Conservation (phyloP, 1,284 basidiomycete species). For the Quambalaria eucalypti region DNA sequence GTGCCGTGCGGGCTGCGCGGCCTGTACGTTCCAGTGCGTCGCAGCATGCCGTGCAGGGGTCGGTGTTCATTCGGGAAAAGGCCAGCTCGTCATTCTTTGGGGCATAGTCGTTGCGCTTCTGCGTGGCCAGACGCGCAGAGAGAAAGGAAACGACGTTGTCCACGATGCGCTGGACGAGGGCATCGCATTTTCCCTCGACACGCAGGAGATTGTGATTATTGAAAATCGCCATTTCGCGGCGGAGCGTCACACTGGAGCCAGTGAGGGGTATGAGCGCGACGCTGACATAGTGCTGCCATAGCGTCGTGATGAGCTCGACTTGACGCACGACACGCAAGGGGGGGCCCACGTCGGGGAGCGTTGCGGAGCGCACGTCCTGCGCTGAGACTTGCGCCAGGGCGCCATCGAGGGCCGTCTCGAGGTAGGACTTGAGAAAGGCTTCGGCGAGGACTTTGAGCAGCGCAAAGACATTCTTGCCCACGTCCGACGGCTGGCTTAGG, state of each 20-base stretch:
- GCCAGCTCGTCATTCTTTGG: slow-evolving; percentile 75
- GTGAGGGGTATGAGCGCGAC: slow-evolving; percentile 84
- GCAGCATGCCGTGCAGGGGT: slow-evolving; percentile 82
- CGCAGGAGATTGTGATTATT: slow-evolving; percentile 81
- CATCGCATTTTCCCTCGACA: slow-evolving; percentile 77
- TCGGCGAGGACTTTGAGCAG: slow-evolving; percentile 81
- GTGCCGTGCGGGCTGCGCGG: slow-evolving; percentile 61
- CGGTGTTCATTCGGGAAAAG: slow-evolving; percentile 87
- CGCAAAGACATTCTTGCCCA: slow-evolving; percentile 76
- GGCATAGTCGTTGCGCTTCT: slow-evolving; percentile 94
- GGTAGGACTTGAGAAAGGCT: slow-evolving; percentile 72
- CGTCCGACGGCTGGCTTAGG: slow-evolving; percentile 33
- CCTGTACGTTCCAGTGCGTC: slow-evolving; percentile 73
- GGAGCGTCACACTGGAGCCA: slow-evolving; percentile 70
- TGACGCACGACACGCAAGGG: slow-evolving; percentile 56
- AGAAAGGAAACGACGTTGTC: slow-evolving; percentile 55
- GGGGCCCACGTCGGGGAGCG: slow-evolving; percentile 60
- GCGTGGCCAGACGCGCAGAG: slow-evolving; percentile 67
- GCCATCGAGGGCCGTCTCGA: slow-evolving; percentile 84
- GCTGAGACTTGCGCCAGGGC: slow-evolving; percentile 64
- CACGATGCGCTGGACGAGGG: slow-evolving; percentile 68
- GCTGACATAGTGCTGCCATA: slow-evolving; percentile 94
- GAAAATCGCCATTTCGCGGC: slow-evolving; percentile 87
- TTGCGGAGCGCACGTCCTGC: slow-evolving; percentile 55
- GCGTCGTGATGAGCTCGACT: slow-evolving; percentile 80